Percentiles rank a stretch among this genome's conserved stretches.
Evolutionary conservation across 140 eudicot species (phyloP).

Genomic region (Bidens hawaiensis): DNA sequence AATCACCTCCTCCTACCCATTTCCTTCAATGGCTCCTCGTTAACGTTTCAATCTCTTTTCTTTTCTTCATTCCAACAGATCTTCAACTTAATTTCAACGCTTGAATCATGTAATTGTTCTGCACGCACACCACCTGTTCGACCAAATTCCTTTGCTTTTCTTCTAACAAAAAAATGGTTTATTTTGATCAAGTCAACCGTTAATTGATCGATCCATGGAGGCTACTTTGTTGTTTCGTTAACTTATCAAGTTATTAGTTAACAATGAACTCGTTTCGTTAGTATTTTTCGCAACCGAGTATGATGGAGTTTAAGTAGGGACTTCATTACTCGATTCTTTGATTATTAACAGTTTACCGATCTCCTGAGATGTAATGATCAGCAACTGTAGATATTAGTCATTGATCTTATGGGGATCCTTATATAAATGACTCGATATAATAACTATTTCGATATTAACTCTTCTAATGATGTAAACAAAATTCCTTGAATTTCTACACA

Average conservation of each 20-base stretch:
- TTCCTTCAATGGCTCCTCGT: constrained; percentile 29
- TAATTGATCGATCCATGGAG: constrained; percentile 56
- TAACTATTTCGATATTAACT: constrained; percentile 13
- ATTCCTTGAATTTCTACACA: constrained; percentile 40
- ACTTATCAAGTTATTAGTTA: not conserved
- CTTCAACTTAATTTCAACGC: constrained; percentile 6
- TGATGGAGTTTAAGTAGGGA: constrained; percentile 44
- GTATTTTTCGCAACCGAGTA: constrained; percentile 5
- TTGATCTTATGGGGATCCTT: constrained; percentile 33
- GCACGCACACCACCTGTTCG: constrained; percentile 26
- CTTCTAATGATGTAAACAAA: constrained; percentile 20
- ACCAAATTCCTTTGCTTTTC: constrained; percentile 19
- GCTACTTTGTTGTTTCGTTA: constrained; percentile 25
- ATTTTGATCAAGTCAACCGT: constrained; percentile 39
- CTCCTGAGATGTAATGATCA: constrained; percentile 35
- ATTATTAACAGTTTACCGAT: constrained; percentile 34
- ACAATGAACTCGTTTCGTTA: constrained; percentile 27
- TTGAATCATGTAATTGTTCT: constrained; percentile 45
- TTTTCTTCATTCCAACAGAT: not conserved
- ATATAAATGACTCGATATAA: constrained; percentile 20
- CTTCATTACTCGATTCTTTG: constrained; percentile 52
- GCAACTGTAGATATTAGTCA: constrained; percentile 23
- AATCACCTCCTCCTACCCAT: constrained; percentile 5
- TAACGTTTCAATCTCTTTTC: constrained; percentile 19
- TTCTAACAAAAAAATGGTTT: constrained; percentile 20